Evolutionary conservation across 2,329 filamentous ascomycete genomes (phyloP).

Genomic region (Colletotrichum camelliae): DNA sequence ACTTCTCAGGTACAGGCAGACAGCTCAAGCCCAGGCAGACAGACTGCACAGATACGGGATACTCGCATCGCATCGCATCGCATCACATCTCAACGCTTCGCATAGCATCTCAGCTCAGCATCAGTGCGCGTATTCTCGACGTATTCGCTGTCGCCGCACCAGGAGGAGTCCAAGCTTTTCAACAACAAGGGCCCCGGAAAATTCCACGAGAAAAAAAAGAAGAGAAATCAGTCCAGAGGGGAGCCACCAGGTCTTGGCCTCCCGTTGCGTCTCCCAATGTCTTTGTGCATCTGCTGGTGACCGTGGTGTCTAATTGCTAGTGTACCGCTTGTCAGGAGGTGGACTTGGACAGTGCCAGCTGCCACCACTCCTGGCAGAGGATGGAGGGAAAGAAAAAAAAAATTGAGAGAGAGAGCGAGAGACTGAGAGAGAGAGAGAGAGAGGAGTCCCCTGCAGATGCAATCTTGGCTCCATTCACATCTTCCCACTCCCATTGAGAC

Average conservation of each 20-base stretch:
- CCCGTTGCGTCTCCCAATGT: not conserved
- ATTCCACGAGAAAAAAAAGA: not conserved
- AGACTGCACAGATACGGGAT: not conserved
- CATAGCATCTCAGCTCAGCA: not conserved
- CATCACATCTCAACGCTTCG: not conserved
- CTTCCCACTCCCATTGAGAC: constrained; percentile 13
- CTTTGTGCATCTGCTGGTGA: not conserved
- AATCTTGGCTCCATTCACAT: constrained; percentile 18
- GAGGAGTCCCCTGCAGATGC: not conserved
- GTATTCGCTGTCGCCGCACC: not conserved
- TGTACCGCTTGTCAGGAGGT: not conserved
- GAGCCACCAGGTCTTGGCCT: not conserved
- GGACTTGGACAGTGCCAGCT: not conserved
- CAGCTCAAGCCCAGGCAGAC: not conserved
- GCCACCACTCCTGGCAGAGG: not conserved
- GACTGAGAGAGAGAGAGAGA: not conserved
- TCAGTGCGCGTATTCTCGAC: not conserved
- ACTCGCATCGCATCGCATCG: not conserved
- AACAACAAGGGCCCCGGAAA: not conserved
- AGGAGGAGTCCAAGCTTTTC: not conserved
- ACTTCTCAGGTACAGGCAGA: not conserved
- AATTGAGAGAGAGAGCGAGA: too few species aligned
- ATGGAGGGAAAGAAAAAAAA: not conserved
- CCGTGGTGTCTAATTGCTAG: not conserved
- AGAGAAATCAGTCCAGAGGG: not conserved